Base-by-base conservation (phyloP, 2,329 filamentous ascomycete species). In the Monosporascus sp. region DNA sequence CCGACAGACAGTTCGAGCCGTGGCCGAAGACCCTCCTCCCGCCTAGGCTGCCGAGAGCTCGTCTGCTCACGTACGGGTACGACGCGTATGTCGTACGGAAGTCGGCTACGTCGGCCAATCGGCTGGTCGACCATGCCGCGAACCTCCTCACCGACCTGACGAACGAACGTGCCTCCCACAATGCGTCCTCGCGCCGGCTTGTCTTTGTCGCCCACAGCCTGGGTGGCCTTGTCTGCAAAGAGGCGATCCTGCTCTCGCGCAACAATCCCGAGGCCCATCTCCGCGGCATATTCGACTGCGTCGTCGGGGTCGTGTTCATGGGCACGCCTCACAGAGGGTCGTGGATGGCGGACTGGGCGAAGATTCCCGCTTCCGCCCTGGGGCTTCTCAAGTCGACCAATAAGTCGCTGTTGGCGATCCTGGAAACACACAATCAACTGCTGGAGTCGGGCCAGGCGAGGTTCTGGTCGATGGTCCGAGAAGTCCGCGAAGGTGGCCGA, bases 61-160 rank as follows among this genome's bases (percentile, higher is more conserved):
- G 71, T n/a, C 60, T 74, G 3, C 61, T 74, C 20, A 71, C 70
- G 0, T 74, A 65, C 35, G 72, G 72, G 11, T 75, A 76, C 55
- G 64, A 72, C 28, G 65, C 66, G 17, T 65, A 70, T 18, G 48
- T 69, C 0, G 37, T 58, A n/a, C 50, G 51, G 14, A 55, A 37
- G 26, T 40, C 15, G 3, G 60, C 56, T 15, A 59, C 61, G 9
- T 58, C 58, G 5, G 35, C 50, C 5, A 69, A 67, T 40, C 51
- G 64, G 28, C 58, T 70, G n/a, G 45, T 55, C 2, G 60, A 68
- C 28, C 64, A 70, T 57, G 69, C 65, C 2, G 51, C 31, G 2
- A 69, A 69, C 54, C 58, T 71, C 15, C 44, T 71, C 8, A 55
- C 47, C 43, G 62, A 68, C 47, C 45, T 71, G 37, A 55, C 60